Evolutionary conservation across 805 yeast species (phyloP), one percentile per base, ranked within the genome.

Genomic region (Ogataea thermomethanolica): DNA sequence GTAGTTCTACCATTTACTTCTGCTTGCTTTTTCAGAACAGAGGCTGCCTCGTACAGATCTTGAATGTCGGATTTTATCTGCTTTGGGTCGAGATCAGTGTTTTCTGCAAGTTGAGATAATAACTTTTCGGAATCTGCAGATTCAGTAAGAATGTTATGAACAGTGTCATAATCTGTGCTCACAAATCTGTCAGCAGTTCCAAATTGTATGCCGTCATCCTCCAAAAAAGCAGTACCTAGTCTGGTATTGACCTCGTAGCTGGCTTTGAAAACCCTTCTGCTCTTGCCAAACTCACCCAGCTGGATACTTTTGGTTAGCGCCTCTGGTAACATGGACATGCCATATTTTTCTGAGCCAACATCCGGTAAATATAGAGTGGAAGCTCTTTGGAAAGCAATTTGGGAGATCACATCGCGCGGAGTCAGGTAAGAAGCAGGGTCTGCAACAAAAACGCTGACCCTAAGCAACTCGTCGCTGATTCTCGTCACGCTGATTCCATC

Each of bases 401-500:
- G 62, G 12, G 81, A 66, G 17, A 79, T 47, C 2, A 53, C 47
- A 11, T 56, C 47, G 6, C 51, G 44, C 1, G 71, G 71, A 14
- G 55, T 58, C 41, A 86, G 60, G 46, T 71, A 76, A 0, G 96
- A 81, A 0, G 87, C 70, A 0, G 97, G 97, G 58, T 91, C 89
- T 1, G 98, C 97, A 46, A 91, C 77, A 58, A 84, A 95, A 2
- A 88, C 70, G 23, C 81, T 74, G 5, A 90, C 49, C 8, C 67
- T 63, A 49, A 65, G 76, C 10, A 54, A 54, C 3, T 60, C 56
- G 1, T 58, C 49, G 1, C 54, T 51, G 4, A 48, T 38, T 37
- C 21, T 48, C 46, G 22, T 51, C 13, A 91, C 66, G 1, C 96
- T 78, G 21, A 91, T 70, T 33, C 97, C 99, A 62, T 91, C 99